Conservation (phyloP, 495 filamentous ascomycete genomes). For the Rostrohypoxylon terebratum region DNA sequence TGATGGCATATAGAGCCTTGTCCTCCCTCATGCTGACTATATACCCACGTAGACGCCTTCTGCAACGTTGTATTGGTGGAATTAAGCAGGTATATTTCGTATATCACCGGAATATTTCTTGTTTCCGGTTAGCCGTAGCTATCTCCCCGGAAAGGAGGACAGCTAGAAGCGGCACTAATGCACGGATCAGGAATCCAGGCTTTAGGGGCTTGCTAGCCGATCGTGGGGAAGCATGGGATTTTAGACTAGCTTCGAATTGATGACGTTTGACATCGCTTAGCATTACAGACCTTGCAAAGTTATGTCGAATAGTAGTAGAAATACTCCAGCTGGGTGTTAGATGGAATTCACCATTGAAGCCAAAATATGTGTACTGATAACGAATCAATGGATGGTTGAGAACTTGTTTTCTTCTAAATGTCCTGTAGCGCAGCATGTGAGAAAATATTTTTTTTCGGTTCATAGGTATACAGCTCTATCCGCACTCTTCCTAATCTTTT, state of each 20-base stretch:
- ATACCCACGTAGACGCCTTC: neutral
- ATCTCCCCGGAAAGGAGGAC: slow-evolving; percentile 18
- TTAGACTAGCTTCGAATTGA: neutral
- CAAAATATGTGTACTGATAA: slow-evolving; percentile 5
- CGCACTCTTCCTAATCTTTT: neutral
- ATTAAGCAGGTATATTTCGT: slow-evolving; percentile 1
- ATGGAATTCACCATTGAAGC: too few relatives aligned
- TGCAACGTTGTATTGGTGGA: slow-evolving; percentile 27
- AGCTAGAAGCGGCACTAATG: neutral
- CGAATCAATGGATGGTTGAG: neutral
- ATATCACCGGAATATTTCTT: slow-evolving; percentile 35
- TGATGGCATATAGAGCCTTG: slow-evolving; percentile 7
- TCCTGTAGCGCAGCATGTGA: slow-evolving; percentile 1
- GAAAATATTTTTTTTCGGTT: neutral
- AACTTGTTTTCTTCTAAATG: neutral
- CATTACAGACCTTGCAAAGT: neutral
- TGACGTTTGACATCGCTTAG: neutral
- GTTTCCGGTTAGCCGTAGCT: slow-evolving; percentile 32
- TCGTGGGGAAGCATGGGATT: slow-evolving; percentile 15
- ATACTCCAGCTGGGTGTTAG: too few relatives aligned
- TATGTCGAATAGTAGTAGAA: too few relatives aligned
- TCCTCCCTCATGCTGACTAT: neutral
- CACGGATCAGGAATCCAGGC: slow-evolving; percentile 14
- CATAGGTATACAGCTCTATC: neutral
- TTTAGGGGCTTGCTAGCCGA: slow-evolving; percentile 8